Conservation (phyloP, 148 eudicot species). For the Polygonum maritimum region DNA sequence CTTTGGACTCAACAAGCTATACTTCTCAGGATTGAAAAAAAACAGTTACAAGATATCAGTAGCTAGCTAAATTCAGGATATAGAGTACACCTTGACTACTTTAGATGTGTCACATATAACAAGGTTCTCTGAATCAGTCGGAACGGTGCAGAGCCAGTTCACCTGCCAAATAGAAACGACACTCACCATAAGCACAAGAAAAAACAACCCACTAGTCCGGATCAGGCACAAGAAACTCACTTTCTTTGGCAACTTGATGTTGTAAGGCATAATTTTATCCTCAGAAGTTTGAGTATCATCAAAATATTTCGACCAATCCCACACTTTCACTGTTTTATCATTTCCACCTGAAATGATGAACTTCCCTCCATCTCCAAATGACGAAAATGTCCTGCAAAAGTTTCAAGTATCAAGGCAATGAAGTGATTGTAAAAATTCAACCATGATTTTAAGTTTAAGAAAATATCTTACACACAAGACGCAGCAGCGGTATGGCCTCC, state of each 20-base stretch:
- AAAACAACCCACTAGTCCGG: background rate
- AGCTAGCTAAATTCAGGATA: conserved; percentile 27
- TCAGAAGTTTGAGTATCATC: conserved; percentile 33
- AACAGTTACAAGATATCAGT: background rate
- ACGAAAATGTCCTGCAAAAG: conserved; percentile 62
- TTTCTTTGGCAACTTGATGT: conserved; percentile 54
- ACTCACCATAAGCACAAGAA: background rate
- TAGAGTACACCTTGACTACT: conserved; percentile 79
- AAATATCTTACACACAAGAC: conserved; percentile 79
- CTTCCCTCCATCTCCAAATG: conserved; percentile 91
- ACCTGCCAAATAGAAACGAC: conserved; percentile 55
- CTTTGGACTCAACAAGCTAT: background rate
- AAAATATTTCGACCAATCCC: conserved; percentile 65
- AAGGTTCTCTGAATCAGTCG: conserved; percentile 87
- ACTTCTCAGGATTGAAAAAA: background rate
- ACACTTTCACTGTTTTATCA: conserved; percentile 78
- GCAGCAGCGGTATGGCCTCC: conserved; percentile 92
- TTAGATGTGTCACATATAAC: conserved; percentile 88
- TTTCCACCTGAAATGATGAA: conserved; percentile 83
- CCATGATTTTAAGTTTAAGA: background rate
- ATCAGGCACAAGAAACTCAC: conserved; percentile 28
- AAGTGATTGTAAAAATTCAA: background rate
- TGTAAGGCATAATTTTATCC: conserved; percentile 28
- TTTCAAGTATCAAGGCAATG: background rate
- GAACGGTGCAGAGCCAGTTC: conserved; percentile 90